Conservation (phyloP, 257 asterid species). For the Fraxinus anomala region DNA sequence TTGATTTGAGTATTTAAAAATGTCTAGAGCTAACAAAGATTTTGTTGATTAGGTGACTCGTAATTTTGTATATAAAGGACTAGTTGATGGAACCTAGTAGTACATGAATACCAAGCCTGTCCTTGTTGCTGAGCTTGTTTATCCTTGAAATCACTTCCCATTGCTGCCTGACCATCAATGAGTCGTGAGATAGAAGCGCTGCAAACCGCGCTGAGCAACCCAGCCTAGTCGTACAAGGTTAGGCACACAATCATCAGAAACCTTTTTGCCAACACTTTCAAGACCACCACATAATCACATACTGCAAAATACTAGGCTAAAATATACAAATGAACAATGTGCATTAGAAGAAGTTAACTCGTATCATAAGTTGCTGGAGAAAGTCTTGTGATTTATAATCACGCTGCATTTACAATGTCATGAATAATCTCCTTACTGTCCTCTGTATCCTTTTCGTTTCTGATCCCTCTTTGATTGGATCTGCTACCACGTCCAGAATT, state of each 20-base stretch:
- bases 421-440: background rate
- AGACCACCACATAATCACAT: background rate
- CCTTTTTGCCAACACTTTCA: background rate
- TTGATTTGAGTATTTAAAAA: too few species aligned
- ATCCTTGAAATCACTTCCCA: background rate
- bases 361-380: background rate
- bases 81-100: too few species aligned
- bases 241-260: background rate
- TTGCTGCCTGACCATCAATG: background rate
- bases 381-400: background rate
- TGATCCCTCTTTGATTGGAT: constrained; percentile 31
- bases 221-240: too few species aligned
- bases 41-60: too few species aligned
- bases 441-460: constrained; percentile 25
- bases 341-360: background rate
- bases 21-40: too few species aligned
- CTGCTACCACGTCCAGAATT: constrained; percentile 28
- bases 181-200: background rate
- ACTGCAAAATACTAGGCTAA: background rate
- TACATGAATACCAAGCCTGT: background rate
- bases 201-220: background rate
- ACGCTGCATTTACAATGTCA: constrained; percentile 33
- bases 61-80: too few species aligned
- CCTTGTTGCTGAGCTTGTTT: background rate
- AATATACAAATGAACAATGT: background rate